Evolutionary conservation across 139 green algal species (phyloP).

Genomic region (Volvox reticuliferus): DNA sequence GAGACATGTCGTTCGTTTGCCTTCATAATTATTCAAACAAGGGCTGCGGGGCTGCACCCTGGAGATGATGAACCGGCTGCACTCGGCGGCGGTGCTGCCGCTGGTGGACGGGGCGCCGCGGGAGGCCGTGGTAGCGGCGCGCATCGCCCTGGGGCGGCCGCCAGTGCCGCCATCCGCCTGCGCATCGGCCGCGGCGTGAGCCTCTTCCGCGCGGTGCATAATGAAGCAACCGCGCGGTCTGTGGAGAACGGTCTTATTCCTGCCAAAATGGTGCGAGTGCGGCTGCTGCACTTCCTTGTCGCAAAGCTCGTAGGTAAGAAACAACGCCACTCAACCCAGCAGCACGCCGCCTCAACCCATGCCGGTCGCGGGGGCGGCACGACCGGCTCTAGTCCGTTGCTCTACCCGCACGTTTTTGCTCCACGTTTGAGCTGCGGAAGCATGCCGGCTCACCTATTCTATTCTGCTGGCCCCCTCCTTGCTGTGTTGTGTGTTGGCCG

Average conservation of each 20-base stretch:
- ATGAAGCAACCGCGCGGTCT: background rate
- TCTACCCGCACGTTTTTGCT: too few relatives aligned
- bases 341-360: background rate
- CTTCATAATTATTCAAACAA: background rate
- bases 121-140: background rate
- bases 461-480: too few relatives aligned
- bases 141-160: background rate
- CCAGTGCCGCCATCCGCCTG: background rate
- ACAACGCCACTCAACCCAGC: background rate
- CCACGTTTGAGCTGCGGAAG: background rate
- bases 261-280: conserved; percentile 57
- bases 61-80: background rate
- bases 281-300: conserved; percentile 65
- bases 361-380: too few relatives aligned
- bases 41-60: background rate
- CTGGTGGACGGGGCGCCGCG: background rate
- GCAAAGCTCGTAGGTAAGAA: conserved; percentile 42
- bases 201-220: conserved; percentile 1
- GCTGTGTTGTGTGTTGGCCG: too few relatives aligned
- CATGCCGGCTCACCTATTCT: too few relatives aligned
- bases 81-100: background rate
- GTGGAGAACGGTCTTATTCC: conserved; percentile 63
- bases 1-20: background rate
- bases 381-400: too few relatives aligned
- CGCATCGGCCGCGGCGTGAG: conserved; percentile 12